These are phyloP conservation scores for Plasmopara halstedii DNA, from an alignment of 352 stramenopile genomes.

Conservation along the genomic window DNA sequence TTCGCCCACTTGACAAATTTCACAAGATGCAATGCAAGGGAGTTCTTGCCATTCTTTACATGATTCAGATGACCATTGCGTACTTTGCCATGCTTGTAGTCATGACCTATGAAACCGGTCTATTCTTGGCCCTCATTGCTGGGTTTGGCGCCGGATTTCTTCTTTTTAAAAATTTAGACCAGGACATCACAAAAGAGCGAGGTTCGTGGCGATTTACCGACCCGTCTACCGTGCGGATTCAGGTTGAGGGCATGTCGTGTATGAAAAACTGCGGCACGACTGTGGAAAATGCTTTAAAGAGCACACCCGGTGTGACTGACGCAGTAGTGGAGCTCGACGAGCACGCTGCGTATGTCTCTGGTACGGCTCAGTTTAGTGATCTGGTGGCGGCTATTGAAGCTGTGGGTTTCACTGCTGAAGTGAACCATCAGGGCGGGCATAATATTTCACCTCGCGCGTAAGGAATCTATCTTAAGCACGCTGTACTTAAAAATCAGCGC, in stretches of 20 bases:
- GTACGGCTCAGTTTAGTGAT: conserved; percentile 37
- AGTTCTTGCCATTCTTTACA: conserved; percentile 56
- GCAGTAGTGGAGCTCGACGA: conserved; percentile 76
- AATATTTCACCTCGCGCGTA: conserved; percentile 43
- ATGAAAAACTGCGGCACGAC: conserved; percentile 95
- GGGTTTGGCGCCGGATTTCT: conserved; percentile 65
- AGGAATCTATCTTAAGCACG: conserved; percentile 23
- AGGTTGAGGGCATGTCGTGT: conserved; percentile 88
- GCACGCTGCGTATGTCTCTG: conserved; percentile 62
- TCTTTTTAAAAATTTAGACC: conserved; percentile 66
- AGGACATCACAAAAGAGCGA: conserved; percentile 61
- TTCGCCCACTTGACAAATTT: conserved; percentile 32
- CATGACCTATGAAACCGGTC: conserved; percentile 73
- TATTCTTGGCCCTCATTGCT: conserved; percentile 65
- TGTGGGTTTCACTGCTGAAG: conserved; percentile 58
- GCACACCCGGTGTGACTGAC: conserved; percentile 52
- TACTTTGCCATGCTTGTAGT: conserved; percentile 81
- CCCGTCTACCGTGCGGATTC: conserved; percentile 58
- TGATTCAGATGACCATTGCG: conserved; percentile 74
- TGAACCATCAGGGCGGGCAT: conserved; percentile 19
- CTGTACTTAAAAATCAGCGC: conserved; percentile 22
- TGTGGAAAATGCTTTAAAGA: conserved; percentile 72
- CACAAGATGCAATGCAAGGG: conserved; percentile 63
- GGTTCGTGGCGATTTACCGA: conserved; percentile 66
- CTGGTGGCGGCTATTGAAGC: conserved; percentile 58